phyloP scores from a whole-genome alignment of 1,284 basidiomycete genomes.

The Trichosporon sp. region DNA sequence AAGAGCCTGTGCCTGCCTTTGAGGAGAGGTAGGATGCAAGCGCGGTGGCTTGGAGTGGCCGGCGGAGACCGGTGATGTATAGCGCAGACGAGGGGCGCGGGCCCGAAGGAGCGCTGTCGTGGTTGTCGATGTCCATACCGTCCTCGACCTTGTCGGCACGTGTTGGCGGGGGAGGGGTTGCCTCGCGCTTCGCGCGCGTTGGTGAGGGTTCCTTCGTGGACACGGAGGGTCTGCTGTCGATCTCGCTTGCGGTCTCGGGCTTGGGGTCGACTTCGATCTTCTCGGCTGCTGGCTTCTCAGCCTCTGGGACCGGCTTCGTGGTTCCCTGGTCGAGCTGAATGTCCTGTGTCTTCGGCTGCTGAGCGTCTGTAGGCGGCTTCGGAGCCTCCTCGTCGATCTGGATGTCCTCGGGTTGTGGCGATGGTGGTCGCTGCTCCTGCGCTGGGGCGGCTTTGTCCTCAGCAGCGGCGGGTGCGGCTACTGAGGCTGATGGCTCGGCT shows the following conservation, averaged over 20 bases:
- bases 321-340: neutral
- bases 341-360: neutral
- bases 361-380: neutral
- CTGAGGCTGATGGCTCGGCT: neutral
- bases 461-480: neutral
- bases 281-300: neutral
- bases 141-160: neutral
- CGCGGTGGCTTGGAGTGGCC: conserved; percentile 34
- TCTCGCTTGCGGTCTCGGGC: neutral
- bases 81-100: conserved; percentile 31
- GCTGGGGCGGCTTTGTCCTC: neutral
- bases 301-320: neutral
- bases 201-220: neutral
- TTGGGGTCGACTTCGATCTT: neutral
- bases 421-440: neutral
- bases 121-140: conserved; percentile 7
- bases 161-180: neutral
- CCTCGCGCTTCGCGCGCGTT: neutral
- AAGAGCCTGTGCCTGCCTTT: neutral
- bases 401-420: neutral
- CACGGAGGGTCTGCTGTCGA: neutral
- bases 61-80: conserved; percentile 45
- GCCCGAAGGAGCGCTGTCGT: neutral
- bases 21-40: conserved; percentile 6
- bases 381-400: neutral